Evolutionary conservation across 1,139 yeast species (phyloP).

Genomic region (Lodderomyces beijingensis): DNA sequence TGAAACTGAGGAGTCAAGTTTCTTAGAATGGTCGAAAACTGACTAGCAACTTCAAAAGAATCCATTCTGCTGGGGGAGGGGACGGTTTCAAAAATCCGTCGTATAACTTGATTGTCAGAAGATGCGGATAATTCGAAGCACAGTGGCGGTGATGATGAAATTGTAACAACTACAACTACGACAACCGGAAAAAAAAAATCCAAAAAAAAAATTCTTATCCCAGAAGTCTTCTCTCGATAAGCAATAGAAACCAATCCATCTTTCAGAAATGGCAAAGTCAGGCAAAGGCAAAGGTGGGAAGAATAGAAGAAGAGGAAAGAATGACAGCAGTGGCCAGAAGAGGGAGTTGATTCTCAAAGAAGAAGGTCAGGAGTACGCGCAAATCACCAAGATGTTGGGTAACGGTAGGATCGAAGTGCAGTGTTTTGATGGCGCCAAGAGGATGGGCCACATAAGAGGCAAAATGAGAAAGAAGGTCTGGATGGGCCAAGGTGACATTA

Average conservation of each 20-base stretch:
- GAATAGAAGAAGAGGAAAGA: slow-evolving; percentile 99
- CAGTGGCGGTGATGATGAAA: too few species aligned
- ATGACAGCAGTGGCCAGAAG: slow-evolving; percentile 85
- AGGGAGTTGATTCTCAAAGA: slow-evolving; percentile 90
- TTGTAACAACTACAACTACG: too few species aligned
- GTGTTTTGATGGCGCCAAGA: slow-evolving; percentile 89
- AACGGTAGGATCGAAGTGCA: slow-evolving; percentile 94
- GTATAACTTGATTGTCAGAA: too few species aligned
- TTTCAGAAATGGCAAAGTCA: slow-evolving; percentile 40
- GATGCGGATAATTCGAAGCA: too few species aligned
- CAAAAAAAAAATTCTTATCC: slow-evolving; percentile 3
- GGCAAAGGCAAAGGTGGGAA: slow-evolving; percentile 64
- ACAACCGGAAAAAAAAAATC: slow-evolving; percentile 3
- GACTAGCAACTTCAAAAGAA: slow-evolving; percentile 72
- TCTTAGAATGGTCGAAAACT: slow-evolving; percentile 59
- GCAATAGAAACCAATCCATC: slow-evolving; percentile 2
- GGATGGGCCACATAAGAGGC: slow-evolving; percentile 98
- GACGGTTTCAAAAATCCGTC: too few species aligned
- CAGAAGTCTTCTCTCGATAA: too few species aligned
- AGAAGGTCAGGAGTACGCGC: slow-evolving; percentile 98
- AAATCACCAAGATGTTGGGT: slow-evolving; percentile 97
- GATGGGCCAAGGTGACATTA: slow-evolving; percentile 99
- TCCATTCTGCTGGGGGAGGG: slow-evolving; percentile 49
- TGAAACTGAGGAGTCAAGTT: slow-evolving; percentile 60
- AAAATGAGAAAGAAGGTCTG: slow-evolving; percentile 99